Evolutionary conservation across 306 rosid species (phyloP).

Genomic region (Urtica urens): DNA sequence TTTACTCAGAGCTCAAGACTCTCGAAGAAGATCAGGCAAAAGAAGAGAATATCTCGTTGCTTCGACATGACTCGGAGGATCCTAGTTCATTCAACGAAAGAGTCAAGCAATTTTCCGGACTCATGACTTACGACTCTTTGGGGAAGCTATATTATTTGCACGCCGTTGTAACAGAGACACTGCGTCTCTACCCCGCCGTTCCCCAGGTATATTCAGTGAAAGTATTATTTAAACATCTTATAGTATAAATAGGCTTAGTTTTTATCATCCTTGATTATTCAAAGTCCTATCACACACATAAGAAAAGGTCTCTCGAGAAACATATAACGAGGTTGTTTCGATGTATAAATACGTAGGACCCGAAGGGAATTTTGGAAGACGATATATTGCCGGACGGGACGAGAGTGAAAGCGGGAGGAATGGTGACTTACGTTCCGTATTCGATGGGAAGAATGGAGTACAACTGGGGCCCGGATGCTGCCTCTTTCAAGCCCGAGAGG

Average conservation of each 20-base stretch:
- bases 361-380: slow-evolving; percentile 72
- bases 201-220: slow-evolving; percentile 63
- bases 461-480: slow-evolving; percentile 83
- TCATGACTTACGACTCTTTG: slow-evolving; percentile 60
- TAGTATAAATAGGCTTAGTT: no score
- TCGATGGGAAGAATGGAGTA: slow-evolving; percentile 96
- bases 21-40: slow-evolving; percentile 55
- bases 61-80: slow-evolving; percentile 35
- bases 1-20: slow-evolving; percentile 53
- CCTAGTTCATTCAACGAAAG: slow-evolving; percentile 48
- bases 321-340: background rate
- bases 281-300: no score
- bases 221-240: no score
- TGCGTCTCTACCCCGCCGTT: slow-evolving; percentile 84
- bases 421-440: slow-evolving; percentile 94
- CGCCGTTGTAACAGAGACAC: slow-evolving; percentile 85
- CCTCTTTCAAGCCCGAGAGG: slow-evolving; percentile 68
- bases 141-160: slow-evolving; percentile 58
- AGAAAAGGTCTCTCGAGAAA: background rate
- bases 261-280: no score
- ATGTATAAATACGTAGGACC: slow-evolving; percentile 39
- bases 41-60: slow-evolving; percentile 39
- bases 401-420: slow-evolving; percentile 79
- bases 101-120: slow-evolving; percentile 38
- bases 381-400: slow-evolving; percentile 94